phyloP scores from a whole-genome alignment of 2,329 filamentous ascomycete genomes.

The Cladosporium sp. region DNA sequence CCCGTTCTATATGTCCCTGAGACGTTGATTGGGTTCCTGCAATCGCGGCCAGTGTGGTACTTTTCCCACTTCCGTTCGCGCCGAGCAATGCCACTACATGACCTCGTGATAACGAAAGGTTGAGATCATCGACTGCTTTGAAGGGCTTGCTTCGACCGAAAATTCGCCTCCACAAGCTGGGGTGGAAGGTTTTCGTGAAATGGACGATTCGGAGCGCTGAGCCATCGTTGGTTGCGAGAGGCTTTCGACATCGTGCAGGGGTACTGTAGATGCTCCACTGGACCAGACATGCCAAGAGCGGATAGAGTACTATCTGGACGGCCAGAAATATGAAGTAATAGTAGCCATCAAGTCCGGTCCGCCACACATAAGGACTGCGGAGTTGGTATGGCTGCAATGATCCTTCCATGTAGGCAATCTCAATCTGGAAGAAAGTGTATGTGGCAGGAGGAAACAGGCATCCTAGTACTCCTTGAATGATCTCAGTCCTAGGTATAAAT shows the following conservation, averaged over 20 bases:
- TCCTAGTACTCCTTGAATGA: constrained; percentile 65
- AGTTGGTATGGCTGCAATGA: constrained; percentile 61
- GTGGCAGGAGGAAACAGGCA: constrained; percentile 80
- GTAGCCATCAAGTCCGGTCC: constrained; percentile 69
- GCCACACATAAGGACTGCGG: constrained; percentile 60
- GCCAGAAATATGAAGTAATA: constrained; percentile 75
- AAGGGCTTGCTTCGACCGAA: constrained; percentile 61
- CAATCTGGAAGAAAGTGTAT: constrained; percentile 76
- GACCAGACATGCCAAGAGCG: constrained; percentile 71
- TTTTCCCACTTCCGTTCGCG: constrained; percentile 87
- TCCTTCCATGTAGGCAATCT: constrained; percentile 71
- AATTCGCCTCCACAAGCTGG: constrained; percentile 60
- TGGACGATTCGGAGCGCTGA: constrained; percentile 67
- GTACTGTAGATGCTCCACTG: constrained; percentile 78
- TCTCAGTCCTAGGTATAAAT: constrained; percentile 65
- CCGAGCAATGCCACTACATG: constrained; percentile 82
- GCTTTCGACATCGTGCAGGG: constrained; percentile 56
- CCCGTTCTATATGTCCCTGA: constrained; percentile 72
- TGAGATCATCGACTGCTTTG: constrained; percentile 71
- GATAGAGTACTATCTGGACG: constrained; percentile 77
- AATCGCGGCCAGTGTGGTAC: constrained; percentile 82
- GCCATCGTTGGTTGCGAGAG: constrained; percentile 33
- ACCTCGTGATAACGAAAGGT: constrained; percentile 67
- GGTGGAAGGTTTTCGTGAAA: constrained; percentile 78
- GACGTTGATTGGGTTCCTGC: constrained; percentile 77